Conservation (phyloP, 2,329 filamentous ascomycete species). For the Emergomyces africanus region DNA sequence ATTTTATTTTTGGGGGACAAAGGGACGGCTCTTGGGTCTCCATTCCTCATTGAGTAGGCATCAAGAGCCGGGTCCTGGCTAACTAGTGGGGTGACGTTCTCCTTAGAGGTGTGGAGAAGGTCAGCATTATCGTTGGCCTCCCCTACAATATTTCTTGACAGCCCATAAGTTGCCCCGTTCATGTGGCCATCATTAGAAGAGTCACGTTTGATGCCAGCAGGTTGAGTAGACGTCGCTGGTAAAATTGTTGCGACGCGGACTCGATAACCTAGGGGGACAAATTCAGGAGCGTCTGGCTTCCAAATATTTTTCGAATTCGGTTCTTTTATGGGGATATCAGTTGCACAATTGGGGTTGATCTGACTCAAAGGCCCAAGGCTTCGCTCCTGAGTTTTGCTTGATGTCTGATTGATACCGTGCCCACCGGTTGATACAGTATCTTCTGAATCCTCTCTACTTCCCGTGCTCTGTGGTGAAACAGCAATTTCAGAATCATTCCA, state of each 20-base stretch:
- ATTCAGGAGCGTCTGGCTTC: conserved; percentile 31
- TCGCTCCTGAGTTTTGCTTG: neutral
- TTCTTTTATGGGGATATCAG: conserved; percentile 1
- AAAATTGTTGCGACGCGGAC: neutral
- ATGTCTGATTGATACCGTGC: neutral
- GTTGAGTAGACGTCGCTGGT: neutral
- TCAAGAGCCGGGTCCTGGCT: neutral
- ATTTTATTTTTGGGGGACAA: neutral
- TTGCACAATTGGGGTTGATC: neutral
- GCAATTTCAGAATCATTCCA: neutral
- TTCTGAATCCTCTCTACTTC: neutral
- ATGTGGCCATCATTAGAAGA: neutral
- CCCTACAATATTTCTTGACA: neutral
- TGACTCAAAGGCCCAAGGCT: neutral
- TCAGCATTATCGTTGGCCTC: neutral
- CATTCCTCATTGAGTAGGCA: neutral
- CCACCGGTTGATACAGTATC: neutral
- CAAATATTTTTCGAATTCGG: conserved; percentile 8
- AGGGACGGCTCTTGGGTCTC: neutral
- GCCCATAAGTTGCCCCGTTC: neutral
- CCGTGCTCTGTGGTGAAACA: neutral
- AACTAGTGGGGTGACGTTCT: neutral
- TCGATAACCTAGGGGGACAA: conserved; percentile 19
- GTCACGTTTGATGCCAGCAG: neutral
- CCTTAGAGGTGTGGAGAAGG: neutral